These are phyloP conservation scores for Skeletonema costatum DNA, from an alignment of 108 stramenopile genomes.

Conservation along the genomic window DNA sequence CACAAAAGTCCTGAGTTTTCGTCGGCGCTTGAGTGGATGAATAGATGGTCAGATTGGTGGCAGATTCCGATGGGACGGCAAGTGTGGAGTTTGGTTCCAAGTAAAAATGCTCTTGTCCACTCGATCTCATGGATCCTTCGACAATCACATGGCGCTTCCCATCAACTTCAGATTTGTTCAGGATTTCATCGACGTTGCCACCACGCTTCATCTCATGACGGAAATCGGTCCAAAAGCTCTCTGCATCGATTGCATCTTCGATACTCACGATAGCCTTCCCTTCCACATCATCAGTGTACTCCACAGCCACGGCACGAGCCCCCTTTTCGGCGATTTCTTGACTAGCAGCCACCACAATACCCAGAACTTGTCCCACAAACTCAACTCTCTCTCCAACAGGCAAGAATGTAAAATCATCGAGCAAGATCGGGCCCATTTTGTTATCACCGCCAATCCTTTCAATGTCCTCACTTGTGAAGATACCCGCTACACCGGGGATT, in stretches of 20 bases:
- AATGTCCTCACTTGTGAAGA: conserved; percentile 76
- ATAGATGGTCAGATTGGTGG: conserved; percentile 82
- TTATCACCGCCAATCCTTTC: conserved; percentile 77
- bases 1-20: conserved; percentile 88
- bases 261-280: conserved; percentile 76
- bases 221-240: conserved; percentile 73
- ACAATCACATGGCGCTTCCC: conserved; percentile 60
- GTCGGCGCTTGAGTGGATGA: conserved; percentile 91
- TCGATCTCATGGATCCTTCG: conserved; percentile 73
- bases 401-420: conserved; percentile 84
- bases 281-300: conserved; percentile 59
- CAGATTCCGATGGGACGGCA: conserved; percentile 87
- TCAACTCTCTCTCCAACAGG: conserved; percentile 72
- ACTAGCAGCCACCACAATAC: conserved; percentile 77
- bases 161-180: conserved; percentile 34
- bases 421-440: conserved; percentile 74
- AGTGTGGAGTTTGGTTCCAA: conserved; percentile 92
- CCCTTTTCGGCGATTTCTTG: conserved; percentile 83
- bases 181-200: conserved; percentile 63
- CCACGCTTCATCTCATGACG: conserved; percentile 77
- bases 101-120: conserved; percentile 97
- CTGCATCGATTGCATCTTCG: conserved; percentile 85
- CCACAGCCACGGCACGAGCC: conserved; percentile 72
- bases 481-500: conserved; percentile 82
- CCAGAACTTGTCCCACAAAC: conserved; percentile 84